A percentile compares a stretch with the other conserved stretches of the same genome.
Evolutionary conservation across 257 asterid genomes (phyloP).

Genomic region (Forsythia viridissima): DNA sequence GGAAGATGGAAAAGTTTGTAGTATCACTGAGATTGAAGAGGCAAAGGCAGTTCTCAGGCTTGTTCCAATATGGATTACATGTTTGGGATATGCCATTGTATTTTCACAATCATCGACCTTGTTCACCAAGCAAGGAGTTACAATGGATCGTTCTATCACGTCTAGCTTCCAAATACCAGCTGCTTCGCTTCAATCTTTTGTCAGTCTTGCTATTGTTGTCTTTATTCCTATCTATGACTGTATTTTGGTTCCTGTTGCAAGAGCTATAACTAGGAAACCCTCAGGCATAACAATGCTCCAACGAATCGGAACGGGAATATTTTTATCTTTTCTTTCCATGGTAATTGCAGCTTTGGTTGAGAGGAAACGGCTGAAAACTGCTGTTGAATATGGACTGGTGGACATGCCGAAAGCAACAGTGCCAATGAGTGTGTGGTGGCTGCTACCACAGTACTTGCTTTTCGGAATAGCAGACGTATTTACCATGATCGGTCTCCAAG

Average conservation of each 20-base stretch:
- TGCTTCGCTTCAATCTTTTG: conserved; percentile 23
- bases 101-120: conserved; percentile 27
- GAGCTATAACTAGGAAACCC: neutral
- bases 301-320: neutral
- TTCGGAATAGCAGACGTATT: neutral
- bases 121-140: conserved; percentile 28
- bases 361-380: neutral
- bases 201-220: neutral
- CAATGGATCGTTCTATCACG: conserved; percentile 24
- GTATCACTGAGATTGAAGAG: conserved; percentile 12
- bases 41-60: conserved; percentile 21
- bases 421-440: conserved; percentile 2
- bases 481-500: neutral
- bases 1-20: conserved; percentile 4
- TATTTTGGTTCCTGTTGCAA: neutral
- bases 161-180: conserved; percentile 18
- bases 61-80: conserved; percentile 27
- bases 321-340: neutral
- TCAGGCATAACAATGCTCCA: neutral
- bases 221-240: neutral
- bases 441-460: neutral
- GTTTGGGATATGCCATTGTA: conserved; percentile 30
- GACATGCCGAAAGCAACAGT: neutral
- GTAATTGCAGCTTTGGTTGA: conserved; percentile 1
- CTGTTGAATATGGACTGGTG: neutral